Base-by-base conservation (phyloP, 2,329 filamentous ascomycete genomes). In the Atkinsonella hypoxylon region DNA sequence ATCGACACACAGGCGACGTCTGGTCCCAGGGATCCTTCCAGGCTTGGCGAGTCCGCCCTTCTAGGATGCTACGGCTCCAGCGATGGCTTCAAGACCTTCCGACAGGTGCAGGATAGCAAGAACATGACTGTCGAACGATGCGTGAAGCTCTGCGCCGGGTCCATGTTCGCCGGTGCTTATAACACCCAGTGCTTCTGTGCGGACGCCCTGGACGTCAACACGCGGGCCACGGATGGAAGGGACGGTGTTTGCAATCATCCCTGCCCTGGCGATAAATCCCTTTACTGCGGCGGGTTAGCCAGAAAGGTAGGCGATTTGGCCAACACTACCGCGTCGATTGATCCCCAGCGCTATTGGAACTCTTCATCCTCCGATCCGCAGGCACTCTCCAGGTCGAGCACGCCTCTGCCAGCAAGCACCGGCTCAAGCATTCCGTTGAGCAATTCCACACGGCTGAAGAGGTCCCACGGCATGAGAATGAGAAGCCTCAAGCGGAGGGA, bases 181-280 rank as follows among this genome's bases (percentile, higher is more conserved):
- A 60, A 64, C 30, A 68, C 62, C 11, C 61, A 61, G 20, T 77
- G 74, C 57, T 74, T 72, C 61, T 77, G 74, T 51, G 71, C 72
- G 34, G 61, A 68, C 12, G 52, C 48, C 1, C 61, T 76, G 17
- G 69, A 70, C 38, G 59, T 61, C 4, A 63, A 66, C 43, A 70
- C 72, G n/a, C 62, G 56, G 12, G 67, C 71, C 12, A 45, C 47
- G 17, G 45, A 50, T 22, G 22, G 22, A 8, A 22, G 51, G 3
- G 45, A 47, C 39, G 53, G 54, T 67, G 1, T 59, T 59, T 42
- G 74, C 54, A 56, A 69, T 48, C 55, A 57, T 2, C 58, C 61
- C 0, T 76, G 74, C 52, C 70, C 73, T 0, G 73, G 72, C 2
- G 62, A 74, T 52, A 52, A 54, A 0, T 30, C 32, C 2, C 56